Evolutionary conservation across 2,329 filamentous ascomycete species (phyloP), one percentile per base, ranked within the genome.

Genomic region (Xylariaceae sp.): DNA sequence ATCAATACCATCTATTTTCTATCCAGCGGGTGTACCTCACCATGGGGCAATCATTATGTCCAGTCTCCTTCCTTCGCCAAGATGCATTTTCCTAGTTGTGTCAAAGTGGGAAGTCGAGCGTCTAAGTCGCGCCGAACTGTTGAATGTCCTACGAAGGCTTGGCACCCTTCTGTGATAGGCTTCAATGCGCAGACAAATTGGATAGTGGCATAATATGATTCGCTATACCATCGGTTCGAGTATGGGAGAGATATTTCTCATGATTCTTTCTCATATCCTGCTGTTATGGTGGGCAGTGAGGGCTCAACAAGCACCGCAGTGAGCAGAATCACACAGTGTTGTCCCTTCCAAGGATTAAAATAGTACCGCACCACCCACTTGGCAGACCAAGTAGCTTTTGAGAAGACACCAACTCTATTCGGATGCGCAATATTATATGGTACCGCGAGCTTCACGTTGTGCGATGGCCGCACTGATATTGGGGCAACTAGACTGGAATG

Each of bases 41-140:
- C 35, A 43, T 46, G 45, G 49, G 53, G 52, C 53, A 52, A 49
- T 61, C 57, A 49, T 38, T 49, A 50, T 55, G 56, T 54, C 55
- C 52, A 56, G 61, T 63, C 67, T 73, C 69, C 70, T 71, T 68
- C 64, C 64, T 61, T 60, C 58, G 64, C 42, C 40, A 44, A 40
- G 45, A 42, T 49, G 43, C 50, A 12, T 43, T 36, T 36, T 40
- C 44, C 33, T 32, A 41, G 45, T 40, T 60, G 63, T 64, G 66
- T 55, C 56, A 58, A 57, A 55, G 57, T 61, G 56, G 63, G 73
- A 76, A 80, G 80, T 85, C 61, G 80, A 85, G 79, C 70, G 71
- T 76, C 71, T 66, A 64, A 64, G 74, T 76, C 74, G 68, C 69
- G 72, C 71, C 64, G 58, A 64, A 66, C 63, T 61, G 66, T 64